Base-by-base conservation (phyloP, 2,329 filamentous ascomycete genomes). In the Alternaria atra region DNA sequence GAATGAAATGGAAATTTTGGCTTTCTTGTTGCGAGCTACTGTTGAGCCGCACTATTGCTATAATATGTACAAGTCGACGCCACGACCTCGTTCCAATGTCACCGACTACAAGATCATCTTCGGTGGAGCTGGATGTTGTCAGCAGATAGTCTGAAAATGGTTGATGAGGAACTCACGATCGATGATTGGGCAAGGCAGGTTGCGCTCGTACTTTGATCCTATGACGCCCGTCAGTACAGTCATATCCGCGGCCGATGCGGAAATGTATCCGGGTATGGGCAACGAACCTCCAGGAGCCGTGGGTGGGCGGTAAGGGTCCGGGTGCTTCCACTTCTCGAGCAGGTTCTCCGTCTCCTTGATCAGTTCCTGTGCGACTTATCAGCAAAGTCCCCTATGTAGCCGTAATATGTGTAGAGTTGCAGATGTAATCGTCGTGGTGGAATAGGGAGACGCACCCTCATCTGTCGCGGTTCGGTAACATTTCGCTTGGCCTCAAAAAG, bases 131-230 rank as follows among this genome's bases (percentile, higher is more conserved):
- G 46, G 32, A 34, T 15, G 42, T 25, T 15, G 61, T 74, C 63
- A 74, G 67, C 52, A 60, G 23, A 40, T 46, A 23, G 52, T 37
- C 13, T 46, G 42, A 43, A 58, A 32, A 54, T 50, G 8, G 7
- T 12, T 12, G 37, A 25, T 27, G 54, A 32, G 42, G 44, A 23
- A 87, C 92, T 86, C 83, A 97, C 94, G 89, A 66, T 93, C 90
- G 60, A 96, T 84, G 69, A 90, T 89, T 34, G 90, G 93, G 59
- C 88, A 86, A 34, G 93, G 92, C 55, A 98, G 79, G 80, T 99
- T 99, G 79, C 95, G 88, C 83, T 98, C 95, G 81, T 91, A 98
- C 86, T 98, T 98, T 67, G 93, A 97, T 69, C 93, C 93, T 97
- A 70, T 46, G 29, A n/a, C 29, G 43, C 20, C 42, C 23, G 63